Evolutionary conservation across 2,329 filamentous ascomycete species (phyloP).

Genomic region (Colletotrichum sp.): DNA sequence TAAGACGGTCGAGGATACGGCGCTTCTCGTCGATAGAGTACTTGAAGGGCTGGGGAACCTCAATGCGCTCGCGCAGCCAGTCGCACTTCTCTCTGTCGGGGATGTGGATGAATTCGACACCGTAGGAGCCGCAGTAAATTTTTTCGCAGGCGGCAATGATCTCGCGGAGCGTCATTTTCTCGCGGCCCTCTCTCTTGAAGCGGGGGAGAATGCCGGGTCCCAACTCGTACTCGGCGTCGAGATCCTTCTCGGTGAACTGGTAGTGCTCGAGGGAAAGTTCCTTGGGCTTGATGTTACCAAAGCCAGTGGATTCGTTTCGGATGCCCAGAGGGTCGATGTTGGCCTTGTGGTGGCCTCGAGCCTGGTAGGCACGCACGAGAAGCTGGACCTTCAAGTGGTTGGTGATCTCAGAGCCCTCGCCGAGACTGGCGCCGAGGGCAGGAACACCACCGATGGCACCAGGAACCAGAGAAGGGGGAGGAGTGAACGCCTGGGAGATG

Average conservation of each 20-base stretch:
- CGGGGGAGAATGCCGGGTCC: conserved; percentile 94
- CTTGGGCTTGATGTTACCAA: conserved; percentile 86
- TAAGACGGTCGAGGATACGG: conserved; percentile 93
- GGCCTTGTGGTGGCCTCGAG: conserved; percentile 96
- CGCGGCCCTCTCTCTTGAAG: conserved; percentile 85
- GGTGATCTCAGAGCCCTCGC: conserved; percentile 78
- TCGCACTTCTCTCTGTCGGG: conserved; percentile 97
- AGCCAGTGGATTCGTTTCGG: conserved; percentile 81
- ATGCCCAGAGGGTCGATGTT: conserved; percentile 97
- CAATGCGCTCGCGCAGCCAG: conserved; percentile 94
- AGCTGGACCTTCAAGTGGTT: conserved; percentile 99
- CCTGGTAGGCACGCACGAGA: conserved; percentile 95
- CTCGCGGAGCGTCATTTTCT: conserved; percentile 96
- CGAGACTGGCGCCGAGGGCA: conserved; percentile 71
- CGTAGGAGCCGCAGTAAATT: conserved; percentile 97
- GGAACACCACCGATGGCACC: conserved; percentile 80
- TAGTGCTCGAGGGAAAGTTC: conserved; percentile 94
- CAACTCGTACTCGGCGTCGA: conserved; percentile 89
- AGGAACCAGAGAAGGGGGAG: conserved; percentile 90
- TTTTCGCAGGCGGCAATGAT: conserved; percentile 93
- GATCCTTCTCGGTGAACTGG: conserved; percentile 91
- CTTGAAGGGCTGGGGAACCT: conserved; percentile 93
- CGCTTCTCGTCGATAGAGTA: conserved; percentile 99
- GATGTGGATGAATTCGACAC: conserved; percentile 98
- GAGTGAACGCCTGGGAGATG: conserved; percentile 94